Base-by-base conservation (phyloP, 106 monocot species). In the Iris macrosiphon region DNA sequence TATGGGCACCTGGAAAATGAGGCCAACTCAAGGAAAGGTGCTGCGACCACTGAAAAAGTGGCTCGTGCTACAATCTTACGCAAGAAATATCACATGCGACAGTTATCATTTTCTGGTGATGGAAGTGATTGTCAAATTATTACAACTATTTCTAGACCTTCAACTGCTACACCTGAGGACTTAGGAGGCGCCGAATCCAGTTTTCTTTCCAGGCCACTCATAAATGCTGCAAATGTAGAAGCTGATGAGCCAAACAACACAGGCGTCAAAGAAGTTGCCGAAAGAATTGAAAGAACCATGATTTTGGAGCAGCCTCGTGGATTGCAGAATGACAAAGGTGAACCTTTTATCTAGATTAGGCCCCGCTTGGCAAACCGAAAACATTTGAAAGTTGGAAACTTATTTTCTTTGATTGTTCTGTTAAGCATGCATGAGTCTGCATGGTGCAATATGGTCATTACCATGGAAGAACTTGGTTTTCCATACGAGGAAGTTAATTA, bases 201-300 rank as follows among this genome's bases (percentile, higher is more conserved):
- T 23, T 54, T 57, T 15, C 27, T 31, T 17, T 40, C 56, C 33
- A 59, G 50, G 17, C 35, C 30, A 30, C 8, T 19, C 21, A 62
- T 35, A 29, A 66, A 59, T 35, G 49, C 18, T 59, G 47, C 32
- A 55, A 59, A 31, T 46, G 16, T 40, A 67, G 64, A 33, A 55
- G 18, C 10, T 31, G 68, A 62, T 20, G 55, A 67, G 34, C 31
- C 28, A 41, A 49, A 67, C 9, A 23, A 45, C 23, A 18, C 18
- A 25, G 58, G 41, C 28, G 72, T 24, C 37, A 27, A 11, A 65
- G 45, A 58, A 55, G 61, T 68, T 51, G 48, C 63, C 39, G 70
- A 79, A 54, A 78, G 62, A 45, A 66, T 65, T 57, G 76, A 78
- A 56, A 78, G 75, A 51, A 59, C 45, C 17, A 45, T 78, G 55